Evolutionary conservation across 768 basidiomycete species (phyloP), one percentile per base, ranked within the genome.

Genomic region (Hericium coralloides): DNA sequence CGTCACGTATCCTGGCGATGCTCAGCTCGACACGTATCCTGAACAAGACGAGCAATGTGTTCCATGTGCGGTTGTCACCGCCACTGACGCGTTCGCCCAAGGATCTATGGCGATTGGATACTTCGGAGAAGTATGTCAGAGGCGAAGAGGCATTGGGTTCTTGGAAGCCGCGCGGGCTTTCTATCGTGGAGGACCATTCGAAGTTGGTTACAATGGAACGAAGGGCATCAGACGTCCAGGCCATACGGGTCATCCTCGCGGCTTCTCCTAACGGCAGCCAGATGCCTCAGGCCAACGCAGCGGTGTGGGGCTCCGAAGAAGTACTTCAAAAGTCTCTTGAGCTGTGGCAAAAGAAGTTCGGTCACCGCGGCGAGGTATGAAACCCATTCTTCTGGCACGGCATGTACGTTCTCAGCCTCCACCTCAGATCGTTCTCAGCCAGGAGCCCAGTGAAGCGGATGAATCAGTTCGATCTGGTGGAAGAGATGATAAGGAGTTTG

Each of bases 71-170:
- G 48, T 77, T 98, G 36, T 83, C 83, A 2, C 94, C 95, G 12
- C 88, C 91, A 15, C 73, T 91, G 59, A 92, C 91, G 18, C 84
- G 92, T 47, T 93, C 89, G 0, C 81, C 92, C 2, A 84, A 84
- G 67, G 94, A 98, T 60, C 76, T 99, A 14, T 98, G 95, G 97
- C 77, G 94, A 41, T 75, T 98, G 53, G 93, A 99, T 72, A 98
- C 95, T 1, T 85, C 90, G 26, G 89, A 91, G 71, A 95, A 93
- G 68, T 98, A 95, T 70, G 94, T 99, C 0, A 80, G 86, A 48
- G 95, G 95, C 8, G 95, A 98, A 68, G 95, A 98, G 64, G 70
- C 77, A 3, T 76, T 98, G 26, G 84, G 79, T 6, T 69, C 77
- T 18, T 98, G 95, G 95, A 88, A 84, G 63, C 85, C 95, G 47